Evolutionary conservation across 306 rosid species (phyloP), one percentile per base, ranked within the genome.

Genomic region (Neltuma alba): DNA sequence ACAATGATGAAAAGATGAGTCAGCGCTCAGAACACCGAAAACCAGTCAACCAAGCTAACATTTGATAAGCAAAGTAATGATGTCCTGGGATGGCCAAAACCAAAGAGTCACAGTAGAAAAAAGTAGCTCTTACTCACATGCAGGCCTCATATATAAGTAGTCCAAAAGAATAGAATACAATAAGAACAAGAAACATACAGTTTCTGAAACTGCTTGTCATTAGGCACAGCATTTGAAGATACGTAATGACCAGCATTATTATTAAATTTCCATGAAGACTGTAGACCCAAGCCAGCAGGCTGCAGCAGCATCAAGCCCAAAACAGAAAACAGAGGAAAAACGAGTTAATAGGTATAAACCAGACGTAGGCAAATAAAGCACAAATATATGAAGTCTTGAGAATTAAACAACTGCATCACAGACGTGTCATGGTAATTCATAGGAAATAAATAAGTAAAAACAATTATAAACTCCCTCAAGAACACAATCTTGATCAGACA

Each of bases 141-240:
- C 54, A 47, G 58, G 74, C 54, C 37, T n/a, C 47, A 57, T 23
- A 33, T 68, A 71, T 42, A 48, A 55, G 57, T 58, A 20, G 48
- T 41, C 61, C 74, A 74, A 79, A 72, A 74, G 36, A 58, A 74
- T 54, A 80, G 18, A 54, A 72, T 36, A 76, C 25, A 30, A 66
- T 63, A 48, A 71, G 81, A 44, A 52, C 38, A 72, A 38, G 74
- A 79, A 72, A 86, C 99, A 91, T 87, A 96, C 99, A 89, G 85
- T 55, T 87, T 93, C 63, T 89, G 96, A 66, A 91, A 81, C 85
- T 90, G 91, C 88, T 89, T 91, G 80, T 91, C 92, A 65, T 87
- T 77, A 62, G 79, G 91, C 48, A 57, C 11, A 70, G 92, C 65
- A 86, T 81, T 84, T 70, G 91, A 82, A 74, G 86, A 82, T 64